Percentiles rank a stretch among this genome's conserved stretches.
Conservation (phyloP, 1,284 basidiomycete genomes). For the Naganishia sp. region DNA sequence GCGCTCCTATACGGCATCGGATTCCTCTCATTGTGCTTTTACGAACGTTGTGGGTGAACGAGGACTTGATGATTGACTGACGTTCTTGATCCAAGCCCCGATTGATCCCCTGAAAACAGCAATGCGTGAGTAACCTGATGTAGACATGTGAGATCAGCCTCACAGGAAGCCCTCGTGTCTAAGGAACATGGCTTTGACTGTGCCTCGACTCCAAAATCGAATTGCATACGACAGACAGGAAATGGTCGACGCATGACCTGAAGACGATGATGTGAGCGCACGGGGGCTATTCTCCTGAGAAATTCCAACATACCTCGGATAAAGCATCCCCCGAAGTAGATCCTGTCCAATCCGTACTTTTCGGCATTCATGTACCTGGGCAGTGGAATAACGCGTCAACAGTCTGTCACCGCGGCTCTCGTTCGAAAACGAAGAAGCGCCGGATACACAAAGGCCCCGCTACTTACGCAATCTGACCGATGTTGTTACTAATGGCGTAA, state of each 20-base stretch:
- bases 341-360: slow-evolving; percentile 93
- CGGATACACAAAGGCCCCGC: neutral
- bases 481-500: slow-evolving; percentile 98
- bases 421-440: neutral
- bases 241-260: slow-evolving; percentile 95
- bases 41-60: too few species aligned
- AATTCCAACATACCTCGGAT: slow-evolving; percentile 73
- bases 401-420: slow-evolving; percentile 16
- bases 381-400: slow-evolving; percentile 8
- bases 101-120: slow-evolving; percentile 69
- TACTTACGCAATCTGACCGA: slow-evolving; percentile 98
- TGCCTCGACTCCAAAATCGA: slow-evolving; percentile 99
- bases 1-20: too few species aligned
- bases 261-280: slow-evolving; percentile 22
- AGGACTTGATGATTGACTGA: slow-evolving; percentile 46
- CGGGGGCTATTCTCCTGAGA: neutral
- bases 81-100: slow-evolving; percentile 95
- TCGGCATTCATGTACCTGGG: slow-evolving; percentile 98
- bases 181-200: slow-evolving; percentile 92
- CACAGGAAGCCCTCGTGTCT: slow-evolving; percentile 97
- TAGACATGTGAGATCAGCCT: slow-evolving; percentile 32
- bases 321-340: slow-evolving; percentile 99
- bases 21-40: too few species aligned
- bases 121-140: neutral
- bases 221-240: slow-evolving; percentile 98